Conservation (phyloP, 768 basidiomycete genomes). For the Termitomyces sp. region DNA sequence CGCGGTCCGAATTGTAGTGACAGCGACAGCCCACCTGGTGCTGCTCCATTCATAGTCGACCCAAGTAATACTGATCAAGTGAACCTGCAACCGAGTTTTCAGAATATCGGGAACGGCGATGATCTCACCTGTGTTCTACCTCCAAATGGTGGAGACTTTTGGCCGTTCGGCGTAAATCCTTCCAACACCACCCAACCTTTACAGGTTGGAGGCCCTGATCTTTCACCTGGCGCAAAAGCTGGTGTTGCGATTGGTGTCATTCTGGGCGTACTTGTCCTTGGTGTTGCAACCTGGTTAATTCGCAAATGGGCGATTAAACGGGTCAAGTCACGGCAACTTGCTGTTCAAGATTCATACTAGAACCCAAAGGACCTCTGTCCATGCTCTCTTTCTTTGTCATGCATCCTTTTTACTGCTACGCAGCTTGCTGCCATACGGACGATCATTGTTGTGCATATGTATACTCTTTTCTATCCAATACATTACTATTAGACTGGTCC, state of each 20-base stretch:
- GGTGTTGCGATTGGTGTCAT: constrained; percentile 47
- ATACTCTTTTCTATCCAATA: not conserved
- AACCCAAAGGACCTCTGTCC: not conserved
- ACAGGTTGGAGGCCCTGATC: constrained; percentile 10
- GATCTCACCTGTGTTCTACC: constrained; percentile 64
- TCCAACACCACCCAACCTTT: constrained; percentile 14
- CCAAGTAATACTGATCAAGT: constrained; percentile 32
- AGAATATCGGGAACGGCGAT: constrained; percentile 45
- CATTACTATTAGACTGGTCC: not conserved
- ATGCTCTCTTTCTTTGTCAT: not conserved
- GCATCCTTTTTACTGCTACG: not conserved
- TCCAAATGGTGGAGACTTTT: constrained; percentile 62
- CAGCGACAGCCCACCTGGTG: constrained; percentile 42
- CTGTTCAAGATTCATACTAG: constrained; percentile 17
- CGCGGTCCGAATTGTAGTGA: constrained; percentile 61
- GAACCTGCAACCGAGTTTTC: constrained; percentile 50
- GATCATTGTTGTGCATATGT: not conserved
- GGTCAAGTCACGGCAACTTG: constrained; percentile 16
- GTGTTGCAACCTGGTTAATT: constrained; percentile 37
- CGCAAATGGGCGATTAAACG: constrained; percentile 42
- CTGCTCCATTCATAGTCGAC: constrained; percentile 58
- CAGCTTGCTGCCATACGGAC: not conserved
- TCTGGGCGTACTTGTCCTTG: constrained; percentile 37
- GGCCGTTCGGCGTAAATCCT: constrained; percentile 64
- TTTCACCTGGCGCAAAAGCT: constrained; percentile 7